These are phyloP conservation scores for Puccinia horiana DNA, from an alignment of 1,284 basidiomycete genomes.

Conservation along the genomic window DNA sequence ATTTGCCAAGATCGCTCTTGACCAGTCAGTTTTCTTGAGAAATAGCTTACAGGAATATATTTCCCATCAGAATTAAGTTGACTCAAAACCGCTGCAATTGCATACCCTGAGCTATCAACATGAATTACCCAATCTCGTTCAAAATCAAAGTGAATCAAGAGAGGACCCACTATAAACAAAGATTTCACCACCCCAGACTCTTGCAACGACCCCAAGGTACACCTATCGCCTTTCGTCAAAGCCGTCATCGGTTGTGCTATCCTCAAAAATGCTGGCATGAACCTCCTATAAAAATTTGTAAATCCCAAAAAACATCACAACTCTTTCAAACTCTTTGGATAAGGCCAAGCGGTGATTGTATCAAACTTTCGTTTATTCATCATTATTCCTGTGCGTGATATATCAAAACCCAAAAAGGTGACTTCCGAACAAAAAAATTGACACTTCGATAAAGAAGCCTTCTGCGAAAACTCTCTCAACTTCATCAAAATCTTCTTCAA, in stretches of 20 bases:
- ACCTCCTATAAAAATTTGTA: conserved; percentile 20
- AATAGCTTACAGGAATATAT: conserved; percentile 38
- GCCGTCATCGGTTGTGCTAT: background rate
- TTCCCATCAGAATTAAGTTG: conserved; percentile 40
- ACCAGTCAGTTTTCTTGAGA: background rate
- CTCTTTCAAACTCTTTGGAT: background rate
- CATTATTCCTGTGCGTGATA: background rate
- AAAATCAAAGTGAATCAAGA: conserved; percentile 40
- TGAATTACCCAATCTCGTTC: conserved; percentile 53
- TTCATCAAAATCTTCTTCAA: background rate
- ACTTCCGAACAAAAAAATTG: conserved; percentile 19
- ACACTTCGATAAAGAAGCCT: conserved; percentile 27
- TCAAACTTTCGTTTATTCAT: conserved; percentile 24
- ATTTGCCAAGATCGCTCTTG: background rate
- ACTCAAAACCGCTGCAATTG: conserved; percentile 49
- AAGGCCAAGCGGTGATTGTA: conserved; percentile 32
- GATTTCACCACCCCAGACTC: background rate
- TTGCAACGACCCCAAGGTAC: background rate
- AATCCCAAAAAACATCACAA: conserved; percentile 31
- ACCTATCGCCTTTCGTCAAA: background rate
- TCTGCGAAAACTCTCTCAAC: background rate
- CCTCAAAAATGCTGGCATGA: conserved; percentile 21
- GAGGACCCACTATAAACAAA: background rate
- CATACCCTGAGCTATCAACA: conserved; percentile 50
- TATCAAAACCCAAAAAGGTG: conserved; percentile 27